Evolutionary conservation across 306 rosid species (phyloP), one percentile per base, ranked within the genome.

Genomic region (Myrica gale): DNA sequence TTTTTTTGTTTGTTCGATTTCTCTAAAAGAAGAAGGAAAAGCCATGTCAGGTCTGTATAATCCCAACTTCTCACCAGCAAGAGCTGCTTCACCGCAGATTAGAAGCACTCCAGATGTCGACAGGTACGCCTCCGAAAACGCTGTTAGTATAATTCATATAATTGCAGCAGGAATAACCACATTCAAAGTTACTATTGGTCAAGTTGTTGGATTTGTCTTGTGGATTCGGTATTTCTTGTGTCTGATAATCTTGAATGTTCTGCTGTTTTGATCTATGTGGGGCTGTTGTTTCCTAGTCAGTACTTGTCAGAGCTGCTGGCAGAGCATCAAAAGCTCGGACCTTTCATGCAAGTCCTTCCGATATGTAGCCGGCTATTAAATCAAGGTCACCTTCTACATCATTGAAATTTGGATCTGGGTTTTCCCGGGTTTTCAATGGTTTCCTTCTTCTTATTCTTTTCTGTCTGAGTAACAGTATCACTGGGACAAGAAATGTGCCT

Each of bases 81-180:
- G 98, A 90, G 96, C 98, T 61, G 98, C 85, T 84, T 93, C 98
- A 74, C 97, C 98, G 20, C 98, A 91, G 88, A 93, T 93, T 90
- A 89, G 98, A 83, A 82, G 82, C 83, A 83, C 80, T 74, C 78
- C 88, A n/a, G 98, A 93, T 62, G 96, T 88, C 53, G 98, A 93
- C 83, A 92, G 97, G 97, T 89, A 52, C 68, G 52, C 46, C 46
- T 17, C 57, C 82, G 51, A 32, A 48, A 9, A 16, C 4, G 43
- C 42, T 60, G 5, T 41, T 75, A 48, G 66, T 78, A 39, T 76
- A 46, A 81, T 82, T 85, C 55, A 45, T 79, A 61, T n/a, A 76
- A 60, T 51, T 50, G 37, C 5, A 73, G 51, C 69, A 52, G 47
- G 72, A 19, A 20, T 9, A 41, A 50, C 20, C 20, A 39, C 43